phyloP scores from a whole-genome alignment of 2,329 filamentous ascomycete genomes.

The Trichoderma breve region DNA sequence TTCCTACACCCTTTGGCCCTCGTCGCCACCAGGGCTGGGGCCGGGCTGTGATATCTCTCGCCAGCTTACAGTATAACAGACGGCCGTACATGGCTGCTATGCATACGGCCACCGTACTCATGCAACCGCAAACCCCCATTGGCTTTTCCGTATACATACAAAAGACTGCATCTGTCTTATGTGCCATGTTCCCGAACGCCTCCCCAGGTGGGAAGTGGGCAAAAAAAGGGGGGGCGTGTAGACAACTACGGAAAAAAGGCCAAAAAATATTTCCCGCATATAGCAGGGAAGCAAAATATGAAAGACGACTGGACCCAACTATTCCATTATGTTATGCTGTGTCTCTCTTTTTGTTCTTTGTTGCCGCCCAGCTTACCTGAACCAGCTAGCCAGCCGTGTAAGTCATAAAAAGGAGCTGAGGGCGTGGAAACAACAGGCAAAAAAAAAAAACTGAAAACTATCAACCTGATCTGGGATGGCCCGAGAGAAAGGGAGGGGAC shows the following conservation, averaged over 20 bases:
- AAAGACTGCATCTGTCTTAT: neutral
- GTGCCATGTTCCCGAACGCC: neutral
- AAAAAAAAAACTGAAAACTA: constrained; percentile 1
- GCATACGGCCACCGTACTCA: neutral
- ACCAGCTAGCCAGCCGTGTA: constrained; percentile 4
- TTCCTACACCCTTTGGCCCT: constrained; percentile 9
- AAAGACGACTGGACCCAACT: neutral
- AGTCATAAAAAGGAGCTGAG: neutral
- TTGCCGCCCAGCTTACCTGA: constrained; percentile 7
- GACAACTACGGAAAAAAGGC: neutral
- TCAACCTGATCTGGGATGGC: constrained; percentile 19
- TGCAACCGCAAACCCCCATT: neutral
- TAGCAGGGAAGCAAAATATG: neutral
- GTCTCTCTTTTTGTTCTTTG: neutral
- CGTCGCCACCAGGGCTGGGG: constrained; percentile 5
- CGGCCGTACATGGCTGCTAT: neutral
- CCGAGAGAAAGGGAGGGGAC: neutral
- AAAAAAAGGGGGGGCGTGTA: neutral
- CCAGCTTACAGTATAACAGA: neutral
- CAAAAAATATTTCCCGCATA: constrained; percentile 15
- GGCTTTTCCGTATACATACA: neutral
- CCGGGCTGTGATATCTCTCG: neutral
- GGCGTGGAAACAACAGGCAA: neutral
- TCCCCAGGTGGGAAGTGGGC: neutral
- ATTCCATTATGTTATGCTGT: neutral